A percentile compares a stretch with the other conserved stretches of the same genome.
Evolutionary conservation across 1,284 basidiomycete species (phyloP).

Genomic region (Sanghuangporus weigelae): DNA sequence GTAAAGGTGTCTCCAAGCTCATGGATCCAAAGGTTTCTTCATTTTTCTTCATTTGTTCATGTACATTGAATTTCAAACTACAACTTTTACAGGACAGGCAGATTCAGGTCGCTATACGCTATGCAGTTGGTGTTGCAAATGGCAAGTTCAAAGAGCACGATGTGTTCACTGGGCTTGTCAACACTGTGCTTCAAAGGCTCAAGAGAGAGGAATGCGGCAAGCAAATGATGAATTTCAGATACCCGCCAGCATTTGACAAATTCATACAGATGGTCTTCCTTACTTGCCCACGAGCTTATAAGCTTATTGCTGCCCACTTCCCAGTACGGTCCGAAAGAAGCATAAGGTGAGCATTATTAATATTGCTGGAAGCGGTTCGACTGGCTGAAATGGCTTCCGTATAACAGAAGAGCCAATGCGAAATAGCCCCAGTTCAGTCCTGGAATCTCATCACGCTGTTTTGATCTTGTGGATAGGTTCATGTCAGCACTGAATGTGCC

Average conservation of each 20-base stretch:
- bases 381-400: not conserved
- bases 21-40: not conserved
- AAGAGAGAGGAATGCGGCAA: not conserved
- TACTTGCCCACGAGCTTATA: not conserved
- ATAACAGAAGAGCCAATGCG: not conserved
- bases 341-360: not conserved
- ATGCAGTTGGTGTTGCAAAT: not conserved
- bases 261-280: not conserved
- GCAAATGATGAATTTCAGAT: not conserved
- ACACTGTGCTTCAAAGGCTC: not conserved
- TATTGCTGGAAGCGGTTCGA: not conserved
- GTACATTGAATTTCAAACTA: not conserved
- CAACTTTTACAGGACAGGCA: not conserved
- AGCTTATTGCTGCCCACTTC: not conserved
- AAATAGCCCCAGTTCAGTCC: slow-evolving; percentile 22
- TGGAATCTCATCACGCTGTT: slow-evolving; percentile 21
- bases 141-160: not conserved
- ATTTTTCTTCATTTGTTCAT: not conserved
- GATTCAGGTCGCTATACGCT: not conserved
- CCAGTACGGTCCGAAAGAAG: not conserved
- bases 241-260: not conserved
- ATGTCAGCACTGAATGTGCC: slow-evolving; percentile 8
- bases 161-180: not conserved
- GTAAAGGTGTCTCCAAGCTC: not conserved
- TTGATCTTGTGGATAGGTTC: slow-evolving; percentile 17